These are phyloP conservation scores for Hansenula lynferdii DNA, from an alignment of 1,139 yeast species.

Conservation along the genomic window DNA sequence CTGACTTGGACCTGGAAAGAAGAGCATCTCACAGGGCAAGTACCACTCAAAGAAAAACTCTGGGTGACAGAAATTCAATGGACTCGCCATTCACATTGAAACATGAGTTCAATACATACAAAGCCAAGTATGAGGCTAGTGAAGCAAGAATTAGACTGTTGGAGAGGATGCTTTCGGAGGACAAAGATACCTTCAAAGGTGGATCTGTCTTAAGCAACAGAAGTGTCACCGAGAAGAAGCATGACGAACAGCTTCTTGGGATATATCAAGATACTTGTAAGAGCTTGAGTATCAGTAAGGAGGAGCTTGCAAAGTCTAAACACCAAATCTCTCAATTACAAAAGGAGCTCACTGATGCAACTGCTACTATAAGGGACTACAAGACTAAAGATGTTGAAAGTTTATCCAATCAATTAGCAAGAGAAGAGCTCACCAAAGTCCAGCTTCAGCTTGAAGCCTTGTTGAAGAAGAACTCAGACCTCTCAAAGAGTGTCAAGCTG, in stretches of 20 bases:
- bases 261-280: slow-evolving; percentile 54
- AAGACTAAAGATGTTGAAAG: slow-evolving; percentile 13
- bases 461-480: slow-evolving; percentile 44
- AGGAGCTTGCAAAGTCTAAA: slow-evolving; percentile 45
- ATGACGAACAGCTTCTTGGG: slow-evolving; percentile 42
- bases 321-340: slow-evolving; percentile 48
- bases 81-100: slow-evolving; percentile 7
- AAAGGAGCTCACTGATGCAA: slow-evolving; percentile 25
- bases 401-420: slow-evolving; percentile 17
- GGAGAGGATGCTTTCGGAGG: slow-evolving; percentile 34
- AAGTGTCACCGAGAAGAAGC: slow-evolving; percentile 9
- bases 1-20: slow-evolving; percentile 30
- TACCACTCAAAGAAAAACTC: slow-evolving; percentile 26
- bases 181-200: slow-evolving; percentile 7
- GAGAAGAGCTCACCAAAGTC: slow-evolving; percentile 24
- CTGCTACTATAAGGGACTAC: slow-evolving; percentile 18
- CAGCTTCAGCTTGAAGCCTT: slow-evolving; percentile 52
- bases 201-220: not conserved
- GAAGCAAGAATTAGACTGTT: slow-evolving; percentile 40
- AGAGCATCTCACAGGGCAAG: slow-evolving; percentile 25
- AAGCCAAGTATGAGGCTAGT: slow-evolving; percentile 35
- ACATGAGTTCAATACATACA: slow-evolving; percentile 21
- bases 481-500: slow-evolving; percentile 49
- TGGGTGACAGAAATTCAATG: slow-evolving; percentile 24
- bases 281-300: slow-evolving; percentile 44